phyloP scores from a whole-genome alignment of 2,329 filamentous ascomycete genomes.

The Trichoderma sp. region DNA sequence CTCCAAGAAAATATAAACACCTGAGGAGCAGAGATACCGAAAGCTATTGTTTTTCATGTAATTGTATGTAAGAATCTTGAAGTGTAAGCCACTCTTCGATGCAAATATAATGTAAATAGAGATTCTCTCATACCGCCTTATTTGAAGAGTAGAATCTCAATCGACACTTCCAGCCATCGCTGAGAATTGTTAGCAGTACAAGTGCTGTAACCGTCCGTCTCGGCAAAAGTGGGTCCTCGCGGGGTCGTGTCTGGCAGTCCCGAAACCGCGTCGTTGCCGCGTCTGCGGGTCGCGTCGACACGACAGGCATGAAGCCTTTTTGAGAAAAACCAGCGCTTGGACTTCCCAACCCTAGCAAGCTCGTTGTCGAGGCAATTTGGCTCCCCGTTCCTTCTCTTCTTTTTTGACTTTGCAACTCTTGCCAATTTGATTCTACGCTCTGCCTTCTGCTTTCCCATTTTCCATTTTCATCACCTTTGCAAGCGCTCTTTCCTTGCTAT shows the following conservation, averaged over 20 bases:
- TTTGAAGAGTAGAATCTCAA: background rate
- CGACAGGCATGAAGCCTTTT: background rate
- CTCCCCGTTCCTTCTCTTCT: background rate
- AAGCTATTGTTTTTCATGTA: background rate
- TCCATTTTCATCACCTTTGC: background rate
- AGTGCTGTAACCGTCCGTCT: background rate
- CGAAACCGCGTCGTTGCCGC: conserved; percentile 9
- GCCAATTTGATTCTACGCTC: background rate
- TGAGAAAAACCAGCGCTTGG: conserved; percentile 1
- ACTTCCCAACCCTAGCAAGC: background rate
- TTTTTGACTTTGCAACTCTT: background rate
- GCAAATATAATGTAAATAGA: background rate
- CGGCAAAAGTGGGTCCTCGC: background rate
- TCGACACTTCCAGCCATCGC: background rate
- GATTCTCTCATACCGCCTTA: background rate
- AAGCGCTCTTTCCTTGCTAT: background rate
- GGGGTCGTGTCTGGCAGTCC: background rate
- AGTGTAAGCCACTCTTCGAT: background rate
- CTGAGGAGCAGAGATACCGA: background rate
- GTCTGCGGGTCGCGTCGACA: conserved; percentile 17
- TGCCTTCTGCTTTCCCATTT: background rate
- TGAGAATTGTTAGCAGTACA: background rate
- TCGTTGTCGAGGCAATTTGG: conserved; percentile 22
- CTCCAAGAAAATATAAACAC: background rate
- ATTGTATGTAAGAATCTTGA: background rate